phyloP scores from a whole-genome alignment of 305 asterid genomes.

The Rubia tinctorum region DNA sequence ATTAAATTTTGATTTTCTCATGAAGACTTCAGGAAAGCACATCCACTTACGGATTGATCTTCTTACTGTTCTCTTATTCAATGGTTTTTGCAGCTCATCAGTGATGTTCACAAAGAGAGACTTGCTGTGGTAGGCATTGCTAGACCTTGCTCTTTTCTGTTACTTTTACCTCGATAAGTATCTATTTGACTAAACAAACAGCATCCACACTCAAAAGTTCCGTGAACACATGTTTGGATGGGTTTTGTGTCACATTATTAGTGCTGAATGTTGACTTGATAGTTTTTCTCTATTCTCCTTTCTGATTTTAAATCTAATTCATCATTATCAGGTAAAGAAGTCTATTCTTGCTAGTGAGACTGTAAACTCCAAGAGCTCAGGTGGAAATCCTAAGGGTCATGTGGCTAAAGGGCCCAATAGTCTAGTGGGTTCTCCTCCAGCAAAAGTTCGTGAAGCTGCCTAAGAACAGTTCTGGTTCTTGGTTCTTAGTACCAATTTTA shows the following conservation, averaged over 20 bases:
- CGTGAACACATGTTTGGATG: neutral
- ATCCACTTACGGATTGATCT: neutral
- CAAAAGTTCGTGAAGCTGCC: slow-evolving; percentile 60
- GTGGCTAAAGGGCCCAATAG: slow-evolving; percentile 50
- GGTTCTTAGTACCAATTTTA: neutral
- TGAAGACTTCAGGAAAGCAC: neutral
- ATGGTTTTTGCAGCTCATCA: slow-evolving; percentile 47
- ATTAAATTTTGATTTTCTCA: neutral
- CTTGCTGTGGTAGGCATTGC: slow-evolving; percentile 61
- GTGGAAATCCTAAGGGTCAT: slow-evolving; percentile 66
- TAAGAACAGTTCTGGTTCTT: slow-evolving; percentile 15
- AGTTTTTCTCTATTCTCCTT: neutral
- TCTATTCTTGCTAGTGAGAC: slow-evolving; percentile 44
- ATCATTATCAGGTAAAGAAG: slow-evolving; percentile 58
- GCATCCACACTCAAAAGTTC: too few species aligned
- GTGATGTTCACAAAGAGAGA: slow-evolving; percentile 83
- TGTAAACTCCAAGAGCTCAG: slow-evolving; percentile 40
- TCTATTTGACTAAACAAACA: too few species aligned
- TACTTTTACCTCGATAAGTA: neutral
- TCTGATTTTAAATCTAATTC: neutral
- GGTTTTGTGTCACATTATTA: neutral
- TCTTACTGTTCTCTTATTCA: slow-evolving; percentile 7
- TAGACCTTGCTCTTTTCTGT: slow-evolving; percentile 3
- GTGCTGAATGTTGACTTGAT: neutral
- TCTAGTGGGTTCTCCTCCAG: slow-evolving; percentile 57